A percentile compares a stretch with the other conserved stretches of the same genome.
Conservation (phyloP, 1,284 basidiomycete genomes). For the Boletellus sp. region DNA sequence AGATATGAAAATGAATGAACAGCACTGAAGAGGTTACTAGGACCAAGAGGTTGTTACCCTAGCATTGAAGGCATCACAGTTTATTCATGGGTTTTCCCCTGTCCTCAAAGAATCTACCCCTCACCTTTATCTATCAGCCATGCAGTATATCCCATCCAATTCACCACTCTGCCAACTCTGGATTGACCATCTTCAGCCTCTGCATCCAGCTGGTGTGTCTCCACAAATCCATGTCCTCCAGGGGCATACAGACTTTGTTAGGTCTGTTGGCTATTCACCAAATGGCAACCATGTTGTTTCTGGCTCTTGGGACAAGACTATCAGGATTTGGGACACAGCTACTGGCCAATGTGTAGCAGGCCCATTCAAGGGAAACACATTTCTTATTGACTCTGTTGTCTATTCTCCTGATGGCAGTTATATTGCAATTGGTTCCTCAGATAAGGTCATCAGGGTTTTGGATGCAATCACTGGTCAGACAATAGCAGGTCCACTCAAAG, state of each 20-base stretch:
- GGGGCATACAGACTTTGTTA: not conserved
- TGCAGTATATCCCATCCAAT: not conserved
- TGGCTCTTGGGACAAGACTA: not conserved
- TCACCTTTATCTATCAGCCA: not conserved
- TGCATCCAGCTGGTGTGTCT: no score
- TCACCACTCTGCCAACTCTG: not conserved
- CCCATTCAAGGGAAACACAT: not conserved
- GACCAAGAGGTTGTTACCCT: not conserved
- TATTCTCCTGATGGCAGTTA: no score
- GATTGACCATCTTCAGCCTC: not conserved
- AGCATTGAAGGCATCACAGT: not conserved
- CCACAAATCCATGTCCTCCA: not conserved
- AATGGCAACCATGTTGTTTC: not conserved
- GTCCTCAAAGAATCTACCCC: not conserved
- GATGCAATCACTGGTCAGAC: no score
- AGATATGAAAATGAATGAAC: not conserved
- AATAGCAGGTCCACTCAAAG: no score
- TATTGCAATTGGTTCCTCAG: no score
- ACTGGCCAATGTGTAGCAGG: not conserved
- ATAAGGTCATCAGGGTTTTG: no score
- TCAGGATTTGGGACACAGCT: not conserved
- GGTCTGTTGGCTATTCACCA: not conserved
- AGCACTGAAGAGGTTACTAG: not conserved
- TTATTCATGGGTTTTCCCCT: not conserved
- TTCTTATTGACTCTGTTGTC: not conserved